Conservation (phyloP, 345 rosid species). For the Acer saccharum region DNA sequence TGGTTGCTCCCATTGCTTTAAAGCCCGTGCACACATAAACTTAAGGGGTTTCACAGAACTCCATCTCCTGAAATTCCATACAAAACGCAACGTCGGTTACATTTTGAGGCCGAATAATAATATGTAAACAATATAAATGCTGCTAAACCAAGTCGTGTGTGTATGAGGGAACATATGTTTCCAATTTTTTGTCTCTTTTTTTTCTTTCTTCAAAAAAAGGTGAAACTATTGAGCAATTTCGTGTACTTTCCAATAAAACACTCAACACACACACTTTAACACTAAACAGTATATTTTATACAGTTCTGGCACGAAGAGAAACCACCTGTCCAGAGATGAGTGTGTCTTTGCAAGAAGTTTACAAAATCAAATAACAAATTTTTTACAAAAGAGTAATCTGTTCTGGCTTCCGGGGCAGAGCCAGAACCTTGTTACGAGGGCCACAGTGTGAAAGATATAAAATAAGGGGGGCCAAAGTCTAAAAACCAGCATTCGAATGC, state of each 20-base stretch:
- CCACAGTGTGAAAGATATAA: background rate
- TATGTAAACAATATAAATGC: background rate
- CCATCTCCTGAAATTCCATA: slow-evolving; percentile 45
- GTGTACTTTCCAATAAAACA: background rate
- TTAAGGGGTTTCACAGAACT: slow-evolving; percentile 51
- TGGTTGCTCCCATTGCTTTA: slow-evolving; percentile 22
- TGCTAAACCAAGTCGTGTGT: background rate
- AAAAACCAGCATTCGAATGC: background rate
- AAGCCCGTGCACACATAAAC: slow-evolving; percentile 13
- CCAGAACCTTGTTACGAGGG: background rate
- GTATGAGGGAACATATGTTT: background rate
- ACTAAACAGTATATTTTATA: background rate
- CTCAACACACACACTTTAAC: too few species aligned
- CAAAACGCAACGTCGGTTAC: slow-evolving; percentile 15
- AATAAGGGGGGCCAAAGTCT: background rate
- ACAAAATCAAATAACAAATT: background rate
- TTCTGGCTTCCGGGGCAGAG: background rate
- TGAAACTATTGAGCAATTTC: background rate
- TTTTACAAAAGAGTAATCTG: slow-evolving; percentile 3
- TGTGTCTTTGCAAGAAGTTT: background rate
- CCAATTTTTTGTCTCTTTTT: too few species aligned
- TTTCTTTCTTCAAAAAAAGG: background rate
- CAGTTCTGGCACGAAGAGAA: slow-evolving; percentile 4
- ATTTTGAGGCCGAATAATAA: background rate
- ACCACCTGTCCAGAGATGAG: background rate